Percentiles rank a stretch among this genome's conserved stretches.
These are phyloP conservation scores for Desmodesmus armatus DNA, from an alignment of 139 green algal genomes.

Conservation along the genomic window DNA sequence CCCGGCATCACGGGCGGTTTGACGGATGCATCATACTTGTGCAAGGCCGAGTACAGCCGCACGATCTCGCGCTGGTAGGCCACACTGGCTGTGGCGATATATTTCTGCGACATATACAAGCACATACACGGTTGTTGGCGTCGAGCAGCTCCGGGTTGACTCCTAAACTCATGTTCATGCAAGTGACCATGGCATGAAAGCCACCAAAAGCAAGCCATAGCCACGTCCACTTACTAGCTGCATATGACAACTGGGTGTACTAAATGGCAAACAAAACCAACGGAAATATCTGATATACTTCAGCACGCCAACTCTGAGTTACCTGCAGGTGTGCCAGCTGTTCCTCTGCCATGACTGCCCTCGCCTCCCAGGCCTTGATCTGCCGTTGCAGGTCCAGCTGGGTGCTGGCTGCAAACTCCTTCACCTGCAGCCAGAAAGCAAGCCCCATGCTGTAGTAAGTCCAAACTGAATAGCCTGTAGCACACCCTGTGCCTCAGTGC, in stretches of 20 bases:
- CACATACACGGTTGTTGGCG: no score
- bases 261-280: neutral
- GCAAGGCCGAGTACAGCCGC: conserved; percentile 53
- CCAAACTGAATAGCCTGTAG: neutral
- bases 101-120: conserved; percentile 37
- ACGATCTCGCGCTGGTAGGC: conserved; percentile 78
- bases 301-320: no score
- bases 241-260: no score
- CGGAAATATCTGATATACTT: neutral
- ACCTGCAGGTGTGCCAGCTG: conserved; percentile 71
- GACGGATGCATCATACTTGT: no score
- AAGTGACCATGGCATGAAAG: no score
- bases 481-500: neutral
- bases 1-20: no score
- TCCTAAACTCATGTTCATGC: no score
- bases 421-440: conserved; percentile 43
- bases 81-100: conserved; percentile 63
- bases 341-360: conserved; percentile 71
- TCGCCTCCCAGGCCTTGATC: conserved; percentile 50
- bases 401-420: conserved; percentile 43
- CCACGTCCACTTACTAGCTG: no score
- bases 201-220: no score
- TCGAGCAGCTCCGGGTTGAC: no score
- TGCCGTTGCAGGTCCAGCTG: conserved; percentile 56
- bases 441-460: neutral